Percentiles rank a stretch among this genome's conserved stretches.
Conservation (phyloP, 2,329 filamentous ascomycete genomes). For the Didymella glomerata region DNA sequence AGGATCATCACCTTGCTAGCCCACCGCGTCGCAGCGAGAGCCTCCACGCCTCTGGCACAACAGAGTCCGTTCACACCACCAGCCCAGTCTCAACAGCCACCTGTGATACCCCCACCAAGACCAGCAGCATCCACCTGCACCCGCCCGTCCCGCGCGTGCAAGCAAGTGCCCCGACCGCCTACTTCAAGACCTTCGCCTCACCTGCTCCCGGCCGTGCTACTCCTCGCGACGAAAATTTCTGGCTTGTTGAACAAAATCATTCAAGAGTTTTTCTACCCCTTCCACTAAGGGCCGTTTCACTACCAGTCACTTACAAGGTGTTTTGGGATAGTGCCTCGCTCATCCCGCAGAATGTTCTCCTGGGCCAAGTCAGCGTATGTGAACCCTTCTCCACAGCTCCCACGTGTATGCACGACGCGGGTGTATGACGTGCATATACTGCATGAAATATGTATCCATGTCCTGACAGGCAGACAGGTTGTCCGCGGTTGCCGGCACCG, state of each 20-base stretch:
- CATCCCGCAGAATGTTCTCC: constrained; percentile 73
- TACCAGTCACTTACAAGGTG: constrained; percentile 37
- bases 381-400: constrained; percentile 22
- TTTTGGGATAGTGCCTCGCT: constrained; percentile 44
- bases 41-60: constrained; percentile 18
- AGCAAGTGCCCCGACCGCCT: constrained; percentile 25
- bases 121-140: constrained; percentile 12
- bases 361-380: constrained; percentile 92
- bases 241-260: constrained; percentile 36
- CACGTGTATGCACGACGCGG: constrained; percentile 30
- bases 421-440: constrained; percentile 19
- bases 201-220: constrained; percentile 33
- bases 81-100: constrained; percentile 15
- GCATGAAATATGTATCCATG: constrained; percentile 7
- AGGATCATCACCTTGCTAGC: constrained; percentile 17
- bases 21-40: constrained; percentile 14
- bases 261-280: constrained; percentile 42
- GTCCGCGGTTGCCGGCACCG: constrained; percentile 87
- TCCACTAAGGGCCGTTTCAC: constrained; percentile 33
- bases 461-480: constrained; percentile 55
- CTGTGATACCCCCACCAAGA: constrained; percentile 11
- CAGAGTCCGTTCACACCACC: constrained; percentile 16
- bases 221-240: constrained; percentile 38
- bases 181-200: constrained; percentile 24
- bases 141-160: constrained; percentile 15